A percentile compares a stretch with the other conserved stretches of the same genome.
These are phyloP conservation scores for Clonostachys rosea DNA, from an alignment of 2,329 filamentous ascomycete species.

Conservation along the genomic window DNA sequence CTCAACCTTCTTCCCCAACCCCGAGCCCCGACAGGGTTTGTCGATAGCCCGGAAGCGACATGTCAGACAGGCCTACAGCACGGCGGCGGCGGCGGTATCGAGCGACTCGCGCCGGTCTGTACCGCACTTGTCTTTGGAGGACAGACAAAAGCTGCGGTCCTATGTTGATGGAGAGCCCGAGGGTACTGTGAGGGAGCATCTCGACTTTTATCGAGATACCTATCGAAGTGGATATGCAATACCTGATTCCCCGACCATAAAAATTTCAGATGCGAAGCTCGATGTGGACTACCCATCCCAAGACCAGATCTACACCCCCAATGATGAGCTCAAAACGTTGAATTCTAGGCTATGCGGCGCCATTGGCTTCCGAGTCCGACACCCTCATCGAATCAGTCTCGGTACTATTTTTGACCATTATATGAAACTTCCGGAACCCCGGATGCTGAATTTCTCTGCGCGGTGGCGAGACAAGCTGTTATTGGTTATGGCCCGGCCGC, in stretches of 20 bases:
- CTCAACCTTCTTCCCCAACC: constrained; percentile 29
- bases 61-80: constrained; percentile 15
- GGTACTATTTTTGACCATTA: constrained; percentile 45
- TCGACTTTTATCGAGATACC: constrained; percentile 46
- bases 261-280: constrained; percentile 42
- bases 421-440: constrained; percentile 42
- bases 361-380: constrained; percentile 34
- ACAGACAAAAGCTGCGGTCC: constrained; percentile 41
- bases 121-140: constrained; percentile 4
- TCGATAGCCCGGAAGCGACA: constrained; percentile 10
- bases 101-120: constrained; percentile 5
- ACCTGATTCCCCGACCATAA: constrained; percentile 40
- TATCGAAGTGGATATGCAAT: constrained; percentile 49
- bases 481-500: constrained; percentile 61
- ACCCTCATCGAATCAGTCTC: constrained; percentile 30
- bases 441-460: constrained; percentile 43
- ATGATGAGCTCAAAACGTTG: constrained; percentile 23
- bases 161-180: constrained; percentile 46
- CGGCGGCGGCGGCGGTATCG: constrained; percentile 11
- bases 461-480: constrained; percentile 59
- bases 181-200: constrained; percentile 45
- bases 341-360: constrained; percentile 33
- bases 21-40: constrained; percentile 9
- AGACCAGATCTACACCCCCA: constrained; percentile 28
- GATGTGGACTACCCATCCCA: constrained; percentile 41